Evolutionary conservation across 495 filamentous ascomycete species (phyloP).

Genomic region (Aspergillus cavernicola): DNA sequence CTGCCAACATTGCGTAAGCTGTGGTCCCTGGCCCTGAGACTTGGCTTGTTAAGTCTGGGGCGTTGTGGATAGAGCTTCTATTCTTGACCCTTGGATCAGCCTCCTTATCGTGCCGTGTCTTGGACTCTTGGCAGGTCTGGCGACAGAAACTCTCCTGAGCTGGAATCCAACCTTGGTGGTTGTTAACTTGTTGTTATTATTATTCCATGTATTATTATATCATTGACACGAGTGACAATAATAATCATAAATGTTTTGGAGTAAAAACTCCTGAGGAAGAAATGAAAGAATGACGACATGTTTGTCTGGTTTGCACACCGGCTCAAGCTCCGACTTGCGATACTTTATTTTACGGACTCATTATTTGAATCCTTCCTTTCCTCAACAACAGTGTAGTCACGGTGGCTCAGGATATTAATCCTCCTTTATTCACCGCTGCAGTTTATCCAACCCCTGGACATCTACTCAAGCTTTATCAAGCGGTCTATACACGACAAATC

Average conservation of each 20-base stretch:
- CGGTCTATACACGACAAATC: neutral
- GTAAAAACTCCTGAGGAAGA: neutral
- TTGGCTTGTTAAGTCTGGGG: slow-evolving; percentile 6
- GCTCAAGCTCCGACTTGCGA: neutral
- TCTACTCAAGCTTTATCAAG: no score
- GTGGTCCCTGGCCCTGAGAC: slow-evolving; percentile 17
- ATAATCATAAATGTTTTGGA: no score
- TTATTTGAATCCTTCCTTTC: neutral
- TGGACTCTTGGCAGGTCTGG: neutral
- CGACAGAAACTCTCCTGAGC: neutral
- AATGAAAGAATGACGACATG: neutral
- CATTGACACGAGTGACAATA: no score
- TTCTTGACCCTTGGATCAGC: slow-evolving; percentile 13
- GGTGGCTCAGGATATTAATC: no score
- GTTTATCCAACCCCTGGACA: no score
- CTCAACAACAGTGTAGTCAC: no score
- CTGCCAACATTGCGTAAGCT: slow-evolving; percentile 21
- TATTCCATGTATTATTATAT: no score
- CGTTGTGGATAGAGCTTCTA: slow-evolving; percentile 12
- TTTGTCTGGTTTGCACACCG: slow-evolving; percentile 9
- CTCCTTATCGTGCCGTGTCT: neutral
- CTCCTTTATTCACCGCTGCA: no score
- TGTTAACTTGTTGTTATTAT: no score
- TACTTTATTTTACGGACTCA: no score
- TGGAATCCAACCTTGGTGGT: neutral